Base-by-base conservation (phyloP, 1,284 basidiomycete species). In the Schizophyllum amplum region DNA sequence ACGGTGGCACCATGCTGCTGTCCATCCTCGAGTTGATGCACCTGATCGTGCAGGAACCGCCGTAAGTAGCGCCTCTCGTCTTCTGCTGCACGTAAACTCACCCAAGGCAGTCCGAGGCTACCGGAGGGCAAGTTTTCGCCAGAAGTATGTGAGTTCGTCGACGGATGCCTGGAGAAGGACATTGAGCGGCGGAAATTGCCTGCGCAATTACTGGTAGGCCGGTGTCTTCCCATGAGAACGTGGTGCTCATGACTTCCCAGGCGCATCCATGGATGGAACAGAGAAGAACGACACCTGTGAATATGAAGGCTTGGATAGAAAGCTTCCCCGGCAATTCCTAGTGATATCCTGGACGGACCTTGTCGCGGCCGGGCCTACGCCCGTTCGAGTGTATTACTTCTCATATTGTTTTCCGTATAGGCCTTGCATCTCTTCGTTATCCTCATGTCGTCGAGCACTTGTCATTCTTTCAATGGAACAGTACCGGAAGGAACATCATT, bases 11-110 rank as follows among this genome's bases (percentile, higher is more conserved):
- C 5, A 90, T 90, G 83, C 94, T 92, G 63, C 95, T 99, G 92
- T 92, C 88, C 62, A 99, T 99, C 67, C 79, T 99, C 52, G 97
- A 99, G 72, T 73, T 99, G 25, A 78, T 99, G 67, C 96, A 99
- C 66, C 93, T 98, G 68, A 98, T 99, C 66, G 96, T 99, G 59
- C 95, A 96, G 66, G 94, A 98, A 70, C 92, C 94, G n/a, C 91
- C 94, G 25, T 20, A 7, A n/a, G 47, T 49, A 23, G 5, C 47
- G 7, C 42, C 7, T 49, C 47, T 49, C n/a, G 5, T n/a, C n/a
- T 49, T 49, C 5, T 49, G n/a, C 7, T 5, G 17, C 6, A n/a
- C n/a, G 7, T 49, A 5, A 5, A n/a, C 47, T n/a, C 6, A 49
- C 5, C n/a, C 47, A 49, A 6, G 47, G 7, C n/a, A 23, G 22